Percentiles rank a stretch among this genome's conserved stretches.
These are phyloP conservation scores for Jaltomata sinuosa DNA, from an alignment of 257 asterid genomes.

Conservation along the genomic window DNA sequence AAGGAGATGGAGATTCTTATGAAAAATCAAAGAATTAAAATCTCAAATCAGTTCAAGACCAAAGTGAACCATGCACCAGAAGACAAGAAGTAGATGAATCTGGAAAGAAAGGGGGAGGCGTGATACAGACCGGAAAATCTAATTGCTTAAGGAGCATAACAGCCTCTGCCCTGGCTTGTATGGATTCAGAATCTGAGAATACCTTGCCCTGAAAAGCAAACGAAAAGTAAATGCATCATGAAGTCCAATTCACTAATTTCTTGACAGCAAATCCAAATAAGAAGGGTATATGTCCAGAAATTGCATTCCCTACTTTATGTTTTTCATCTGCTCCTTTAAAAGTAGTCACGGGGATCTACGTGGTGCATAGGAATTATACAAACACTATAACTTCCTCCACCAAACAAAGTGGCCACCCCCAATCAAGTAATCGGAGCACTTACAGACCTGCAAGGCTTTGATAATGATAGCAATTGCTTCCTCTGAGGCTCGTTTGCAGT, in stretches of 20 bases:
- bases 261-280: not conserved
- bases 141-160: slow-evolving; percentile 96
- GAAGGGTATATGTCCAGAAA: not conserved
- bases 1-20: not conserved
- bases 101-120: not conserved
- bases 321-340: not conserved
- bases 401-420: not conserved
- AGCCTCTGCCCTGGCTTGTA: slow-evolving; percentile 98
- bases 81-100: not conserved
- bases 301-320: not conserved
- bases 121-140: slow-evolving; percentile 73
- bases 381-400: not conserved
- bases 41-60: not conserved
- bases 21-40: not conserved
- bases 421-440: not conserved
- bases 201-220: slow-evolving; percentile 63
- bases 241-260: not conserved
- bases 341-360: not conserved
- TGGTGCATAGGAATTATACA: not conserved
- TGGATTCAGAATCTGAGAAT: slow-evolving; percentile 95
- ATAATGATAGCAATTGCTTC: slow-evolving; percentile 60
- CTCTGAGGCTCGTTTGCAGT: slow-evolving; percentile 89
- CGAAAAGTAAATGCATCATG: not conserved
- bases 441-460: slow-evolving; percentile 63
- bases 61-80: not conserved